phyloP scores from a whole-genome alignment of 2,329 filamentous ascomycete genomes.

The Drechslera avenae region DNA sequence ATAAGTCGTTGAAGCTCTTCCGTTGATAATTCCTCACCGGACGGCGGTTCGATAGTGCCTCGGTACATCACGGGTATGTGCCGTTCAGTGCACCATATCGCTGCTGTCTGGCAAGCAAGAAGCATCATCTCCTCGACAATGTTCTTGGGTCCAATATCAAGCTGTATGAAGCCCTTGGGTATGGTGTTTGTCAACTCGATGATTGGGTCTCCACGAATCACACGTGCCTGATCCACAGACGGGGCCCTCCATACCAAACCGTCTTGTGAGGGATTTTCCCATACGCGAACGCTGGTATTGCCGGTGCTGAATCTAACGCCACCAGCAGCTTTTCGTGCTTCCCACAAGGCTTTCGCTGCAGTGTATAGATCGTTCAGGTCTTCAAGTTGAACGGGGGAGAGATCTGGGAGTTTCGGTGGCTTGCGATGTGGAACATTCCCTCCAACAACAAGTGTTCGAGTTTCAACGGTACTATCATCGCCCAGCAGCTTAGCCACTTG shows the following conservation, averaged over 20 bases:
- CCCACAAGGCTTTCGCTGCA: slow-evolving; percentile 42
- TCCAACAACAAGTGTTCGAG: slow-evolving; percentile 33
- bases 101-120: slow-evolving; percentile 59
- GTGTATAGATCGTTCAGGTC: slow-evolving; percentile 45
- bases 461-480: slow-evolving; percentile 38
- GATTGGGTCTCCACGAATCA: slow-evolving; percentile 52
- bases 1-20: slow-evolving; percentile 43
- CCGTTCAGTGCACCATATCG: slow-evolving; percentile 58
- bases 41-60: slow-evolving; percentile 44
- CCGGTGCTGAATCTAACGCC: slow-evolving; percentile 43
- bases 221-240: slow-evolving; percentile 44
- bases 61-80: slow-evolving; percentile 58
- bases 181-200: slow-evolving; percentile 40
- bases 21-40: slow-evolving; percentile 11
- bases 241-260: slow-evolving; percentile 52
- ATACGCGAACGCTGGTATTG: slow-evolving; percentile 44
- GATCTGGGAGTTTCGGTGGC: slow-evolving; percentile 10
- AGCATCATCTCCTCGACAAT: slow-evolving; percentile 58
- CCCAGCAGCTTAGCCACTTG: slow-evolving; percentile 39
- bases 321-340: slow-evolving; percentile 44
- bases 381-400: slow-evolving; percentile 32
- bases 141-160: slow-evolving; percentile 29
- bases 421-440: slow-evolving; percentile 17
- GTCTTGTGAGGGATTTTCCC: slow-evolving; percentile 31
- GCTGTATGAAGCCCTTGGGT: slow-evolving; percentile 12